Evolutionary conservation across 2,329 filamentous ascomycete species (phyloP).

Genomic region (Raffaelea deltoideospora): DNA sequence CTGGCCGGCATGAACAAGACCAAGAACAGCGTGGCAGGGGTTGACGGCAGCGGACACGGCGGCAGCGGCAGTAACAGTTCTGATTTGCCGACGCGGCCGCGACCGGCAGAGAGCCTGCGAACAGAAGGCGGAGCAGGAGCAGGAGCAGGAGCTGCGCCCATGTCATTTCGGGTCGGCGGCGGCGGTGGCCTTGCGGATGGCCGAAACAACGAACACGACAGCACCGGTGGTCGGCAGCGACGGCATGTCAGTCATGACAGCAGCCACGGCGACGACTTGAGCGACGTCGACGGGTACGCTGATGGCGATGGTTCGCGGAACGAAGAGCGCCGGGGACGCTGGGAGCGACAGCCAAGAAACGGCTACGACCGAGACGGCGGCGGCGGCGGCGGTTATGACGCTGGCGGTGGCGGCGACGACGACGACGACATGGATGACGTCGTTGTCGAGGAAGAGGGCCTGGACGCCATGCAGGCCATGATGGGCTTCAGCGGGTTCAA

Average conservation of each 20-base stretch:
- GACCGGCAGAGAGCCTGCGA: not conserved
- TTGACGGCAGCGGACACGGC: not conserved
- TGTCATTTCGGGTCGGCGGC: conserved; percentile 8
- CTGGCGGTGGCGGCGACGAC: conserved; percentile 8
- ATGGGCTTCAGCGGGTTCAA: conserved; percentile 86
- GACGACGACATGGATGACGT: conserved; percentile 33
- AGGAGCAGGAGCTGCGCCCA: not conserved
- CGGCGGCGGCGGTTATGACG: not conserved
- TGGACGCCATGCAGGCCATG: conserved; percentile 62
- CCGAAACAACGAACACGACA: not conserved
- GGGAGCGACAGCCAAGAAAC: not conserved
- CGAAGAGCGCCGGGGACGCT: not conserved
- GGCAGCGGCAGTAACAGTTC: not conserved
- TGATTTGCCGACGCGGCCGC: conserved; percentile 5
- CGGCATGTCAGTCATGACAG: not conserved
- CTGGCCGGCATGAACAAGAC: not conserved
- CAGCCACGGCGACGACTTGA: conserved; percentile 25
- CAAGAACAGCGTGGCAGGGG: not conserved
- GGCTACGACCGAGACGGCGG: not conserved
- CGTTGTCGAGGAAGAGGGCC: conserved; percentile 48
- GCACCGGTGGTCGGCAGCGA: not conserved
- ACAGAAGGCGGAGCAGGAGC: not conserved
- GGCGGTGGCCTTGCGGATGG: too few species aligned
- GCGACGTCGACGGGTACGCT: conserved; percentile 40
- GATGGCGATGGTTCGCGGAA: conserved; percentile 37